Evolutionary conservation across 2,329 filamentous ascomycete species (phyloP).

Genomic region (Fusarium staphyleae): DNA sequence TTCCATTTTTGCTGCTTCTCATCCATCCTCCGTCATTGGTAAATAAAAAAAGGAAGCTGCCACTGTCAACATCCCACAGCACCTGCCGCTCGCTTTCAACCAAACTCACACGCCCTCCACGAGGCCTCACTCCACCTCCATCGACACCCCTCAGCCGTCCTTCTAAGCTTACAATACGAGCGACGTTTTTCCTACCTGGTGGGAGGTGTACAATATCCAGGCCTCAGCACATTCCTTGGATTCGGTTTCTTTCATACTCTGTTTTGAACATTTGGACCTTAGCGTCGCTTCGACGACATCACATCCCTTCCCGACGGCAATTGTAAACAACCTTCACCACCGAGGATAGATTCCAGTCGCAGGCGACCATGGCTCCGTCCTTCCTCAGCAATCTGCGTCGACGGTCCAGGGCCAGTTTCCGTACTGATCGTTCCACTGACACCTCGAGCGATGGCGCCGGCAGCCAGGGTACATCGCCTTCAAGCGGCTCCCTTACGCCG

Average conservation of each 20-base stretch:
- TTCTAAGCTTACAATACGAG: conserved; percentile 31
- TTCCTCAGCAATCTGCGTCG: conserved; percentile 78
- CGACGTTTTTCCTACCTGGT: conserved; percentile 14
- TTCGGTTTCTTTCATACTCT: not conserved
- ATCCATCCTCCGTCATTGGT: conserved; percentile 1
- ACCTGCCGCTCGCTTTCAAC: conserved; percentile 11
- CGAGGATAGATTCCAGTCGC: conserved; percentile 30
- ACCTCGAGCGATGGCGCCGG: conserved; percentile 65
- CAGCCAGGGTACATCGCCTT: conserved; percentile 66
- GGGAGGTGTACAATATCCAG: not conserved
- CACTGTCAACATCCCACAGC: conserved; percentile 13
- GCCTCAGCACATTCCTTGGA: conserved; percentile 24
- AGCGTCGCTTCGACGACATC: not conserved
- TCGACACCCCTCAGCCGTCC: conserved; percentile 25
- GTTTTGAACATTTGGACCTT: not conserved
- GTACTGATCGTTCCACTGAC: conserved; percentile 67
- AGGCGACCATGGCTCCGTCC: conserved; percentile 61
- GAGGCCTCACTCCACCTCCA: conserved; percentile 28
- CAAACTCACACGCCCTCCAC: conserved; percentile 26
- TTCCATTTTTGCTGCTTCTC: conserved; percentile 2
- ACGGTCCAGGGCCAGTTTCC: conserved; percentile 78
- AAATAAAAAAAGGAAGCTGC: conserved; percentile 8
- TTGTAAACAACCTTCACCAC: conserved; percentile 6
- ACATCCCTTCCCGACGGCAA: conserved; percentile 13
- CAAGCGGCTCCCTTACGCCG: conserved; percentile 75